A percentile compares a stretch with the other conserved stretches of the same genome.
phyloP scores from a whole-genome alignment of 176 grass and related monocot genomes.

The Poa annua region DNA sequence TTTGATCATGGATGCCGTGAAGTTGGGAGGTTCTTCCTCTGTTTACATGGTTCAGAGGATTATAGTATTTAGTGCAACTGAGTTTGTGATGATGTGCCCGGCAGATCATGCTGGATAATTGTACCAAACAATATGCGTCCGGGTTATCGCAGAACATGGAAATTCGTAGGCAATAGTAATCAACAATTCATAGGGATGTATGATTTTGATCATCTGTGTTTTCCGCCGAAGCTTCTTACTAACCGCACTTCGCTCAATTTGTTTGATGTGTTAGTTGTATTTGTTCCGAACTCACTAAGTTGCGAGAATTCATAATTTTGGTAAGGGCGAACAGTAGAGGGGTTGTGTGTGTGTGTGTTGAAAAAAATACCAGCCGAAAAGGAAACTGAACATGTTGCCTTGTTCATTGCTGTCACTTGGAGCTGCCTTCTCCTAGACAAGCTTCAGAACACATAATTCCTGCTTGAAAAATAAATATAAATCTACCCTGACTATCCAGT shows the following conservation, averaged over 20 bases:
- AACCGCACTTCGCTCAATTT: background rate
- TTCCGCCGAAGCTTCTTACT: background rate
- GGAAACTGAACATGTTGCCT: slow-evolving; percentile 21
- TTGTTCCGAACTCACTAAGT: background rate
- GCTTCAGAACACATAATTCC: slow-evolving; percentile 24
- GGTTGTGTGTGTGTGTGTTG: too few species aligned
- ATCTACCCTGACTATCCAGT: background rate
- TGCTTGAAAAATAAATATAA: background rate
- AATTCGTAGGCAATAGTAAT: background rate
- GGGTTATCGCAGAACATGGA: background rate
- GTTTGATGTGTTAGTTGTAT: background rate
- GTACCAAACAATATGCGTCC: slow-evolving; percentile 12
- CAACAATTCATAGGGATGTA: background rate
- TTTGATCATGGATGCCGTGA: background rate
- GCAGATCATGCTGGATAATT: background rate
- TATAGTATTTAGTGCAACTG: background rate
- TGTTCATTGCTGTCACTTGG: slow-evolving; percentile 25
- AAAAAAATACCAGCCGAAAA: background rate
- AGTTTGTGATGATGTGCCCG: background rate
- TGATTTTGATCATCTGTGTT: background rate
- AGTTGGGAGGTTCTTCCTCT: background rate
- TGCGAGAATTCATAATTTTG: background rate
- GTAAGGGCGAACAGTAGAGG: background rate
- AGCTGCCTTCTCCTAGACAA: slow-evolving; percentile 36
- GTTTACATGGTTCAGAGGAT: background rate